A percentile compares a stretch with the other conserved stretches of the same genome.
Conservation (phyloP, 768 basidiomycete species). For the Macrocybe gigantea region DNA sequence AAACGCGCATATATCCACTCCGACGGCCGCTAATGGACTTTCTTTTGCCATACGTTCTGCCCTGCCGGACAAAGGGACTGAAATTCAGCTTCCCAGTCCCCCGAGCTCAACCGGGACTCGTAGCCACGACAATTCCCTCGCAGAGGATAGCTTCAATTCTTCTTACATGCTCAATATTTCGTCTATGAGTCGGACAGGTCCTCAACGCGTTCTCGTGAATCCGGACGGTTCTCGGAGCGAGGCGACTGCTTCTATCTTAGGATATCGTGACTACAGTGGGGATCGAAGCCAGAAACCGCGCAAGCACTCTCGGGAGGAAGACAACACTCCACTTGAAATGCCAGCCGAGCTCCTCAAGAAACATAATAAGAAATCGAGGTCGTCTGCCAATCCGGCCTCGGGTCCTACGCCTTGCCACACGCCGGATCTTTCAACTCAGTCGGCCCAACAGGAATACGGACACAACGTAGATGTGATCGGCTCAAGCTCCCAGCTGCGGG, state of each 20-base stretch:
- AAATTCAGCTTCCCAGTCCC: conserved; percentile 11
- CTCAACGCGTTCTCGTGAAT: conserved; percentile 11
- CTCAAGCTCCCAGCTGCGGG: too few relatives aligned
- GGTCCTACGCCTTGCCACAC: too few relatives aligned
- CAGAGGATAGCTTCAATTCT: neutral
- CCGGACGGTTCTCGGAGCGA: conserved; percentile 8
- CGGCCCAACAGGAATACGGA: too few relatives aligned
- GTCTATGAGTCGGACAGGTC: conserved; percentile 9
- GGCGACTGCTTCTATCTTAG: neutral
- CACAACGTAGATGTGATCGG: too few relatives aligned
- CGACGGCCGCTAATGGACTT: conserved; percentile 5
- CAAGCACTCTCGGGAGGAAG: too few relatives aligned
- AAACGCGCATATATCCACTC: conserved; percentile 15
- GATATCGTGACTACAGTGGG: too few relatives aligned
- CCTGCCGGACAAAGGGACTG: neutral
- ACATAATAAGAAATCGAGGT: too few relatives aligned
- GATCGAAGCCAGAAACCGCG: too few relatives aligned
- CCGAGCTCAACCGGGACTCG: conserved; percentile 7
- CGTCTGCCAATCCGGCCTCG: too few relatives aligned
- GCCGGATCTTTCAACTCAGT: too few relatives aligned
- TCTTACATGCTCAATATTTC: conserved; percentile 11
- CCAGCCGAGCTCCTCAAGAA: too few relatives aligned
- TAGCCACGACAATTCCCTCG: neutral
- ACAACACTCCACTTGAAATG: too few relatives aligned
- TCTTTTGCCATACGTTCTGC: conserved; percentile 8